Base-by-base conservation (phyloP, 768 basidiomycete genomes). In the Mycena amicta region DNA sequence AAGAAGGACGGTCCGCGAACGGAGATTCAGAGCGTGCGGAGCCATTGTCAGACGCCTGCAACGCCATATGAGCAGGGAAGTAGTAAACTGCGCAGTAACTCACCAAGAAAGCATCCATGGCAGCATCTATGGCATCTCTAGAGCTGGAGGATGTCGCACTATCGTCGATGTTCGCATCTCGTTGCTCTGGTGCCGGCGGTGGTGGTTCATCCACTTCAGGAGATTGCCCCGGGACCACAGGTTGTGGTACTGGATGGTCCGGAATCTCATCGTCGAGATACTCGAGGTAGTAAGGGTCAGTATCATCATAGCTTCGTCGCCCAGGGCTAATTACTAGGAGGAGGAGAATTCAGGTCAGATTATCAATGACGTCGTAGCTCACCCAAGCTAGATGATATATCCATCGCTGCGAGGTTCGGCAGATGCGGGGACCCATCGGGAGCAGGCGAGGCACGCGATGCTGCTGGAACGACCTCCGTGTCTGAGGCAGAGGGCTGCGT, bases 301-400 rank as follows among this genome's bases (percentile, higher is more conserved):
- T 27, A 26, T 64, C 62, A 26, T 64, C 62, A 39, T 64, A 64
- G 49, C 62, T 64, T 20, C 59, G 55, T 25, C 45, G 50, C n/a
- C 20, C 28, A 18, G 46, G 22, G 40, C 18, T 29, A 31, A 47
- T 28, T 43, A 47, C n/a, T 15, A 33, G 23, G 26, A 50, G n/a
- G 27, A 27, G 37, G 23, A 25, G n/a, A 40, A n/a, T 47, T 2
- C 46, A 22, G 23, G 40, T 41, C 5, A 22, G n/a, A 16, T 11
- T n/a, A 13, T 23, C 43, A 45, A 45, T 23, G 20, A 45, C 15
- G 5, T 45, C 15, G 12, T 28, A 15, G 20, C n/a, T 22, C 13
- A 20, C 20, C 26, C 3, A 15, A 40, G 11, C 20, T 30, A 16
- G 30, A 16, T 25, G 23, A 37, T 37, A 18, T 37, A 18, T 37